These are phyloP conservation scores for Polyplosphaeria fusca DNA, from an alignment of 495 filamentous ascomycete genomes.

Conservation along the genomic window DNA sequence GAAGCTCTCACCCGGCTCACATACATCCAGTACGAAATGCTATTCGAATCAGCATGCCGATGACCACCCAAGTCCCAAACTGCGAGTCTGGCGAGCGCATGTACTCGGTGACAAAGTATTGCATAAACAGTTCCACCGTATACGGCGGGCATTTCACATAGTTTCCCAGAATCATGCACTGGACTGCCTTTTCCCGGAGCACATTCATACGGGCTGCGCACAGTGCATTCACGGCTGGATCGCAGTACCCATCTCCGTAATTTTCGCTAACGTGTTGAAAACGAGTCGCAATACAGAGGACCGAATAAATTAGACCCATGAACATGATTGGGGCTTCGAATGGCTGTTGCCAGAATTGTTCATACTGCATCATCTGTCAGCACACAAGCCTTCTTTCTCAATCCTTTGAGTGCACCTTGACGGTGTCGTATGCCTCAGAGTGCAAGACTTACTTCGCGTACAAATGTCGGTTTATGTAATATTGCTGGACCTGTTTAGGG, in stretches of 20 bases:
- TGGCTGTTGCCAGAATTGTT: slow-evolving; percentile 18
- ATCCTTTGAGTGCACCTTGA: too few relatives aligned
- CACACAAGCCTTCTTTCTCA: too few relatives aligned
- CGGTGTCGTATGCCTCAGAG: too few relatives aligned
- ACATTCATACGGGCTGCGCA: slow-evolving; percentile 6
- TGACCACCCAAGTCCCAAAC: slow-evolving; percentile 14
- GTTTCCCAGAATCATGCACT: slow-evolving; percentile 19
- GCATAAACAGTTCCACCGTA: slow-evolving; percentile 15
- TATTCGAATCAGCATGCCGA: slow-evolving; percentile 19
- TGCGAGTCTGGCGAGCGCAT: slow-evolving; percentile 20
- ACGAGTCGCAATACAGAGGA: slow-evolving; percentile 6
- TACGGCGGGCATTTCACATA: slow-evolving; percentile 22
- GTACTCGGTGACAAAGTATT: slow-evolving; percentile 20
- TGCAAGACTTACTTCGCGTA: slow-evolving; percentile 6
- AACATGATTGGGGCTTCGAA: slow-evolving; percentile 17
- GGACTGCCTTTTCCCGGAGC: slow-evolving; percentile 17
- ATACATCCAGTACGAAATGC: slow-evolving; percentile 19
- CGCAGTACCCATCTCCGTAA: background rate
- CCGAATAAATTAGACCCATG: slow-evolving; percentile 15
- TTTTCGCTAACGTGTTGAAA: slow-evolving; percentile 7
- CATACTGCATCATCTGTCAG: slow-evolving; percentile 9
- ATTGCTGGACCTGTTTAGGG: background rate
- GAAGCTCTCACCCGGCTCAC: slow-evolving; percentile 38
- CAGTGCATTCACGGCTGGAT: background rate
- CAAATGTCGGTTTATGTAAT: slow-evolving; percentile 18